Evolutionary conservation across 2,329 filamentous ascomycete genomes (phyloP), one percentile per base, ranked within the genome.

Genomic region (Fusarium beomiforme): DNA sequence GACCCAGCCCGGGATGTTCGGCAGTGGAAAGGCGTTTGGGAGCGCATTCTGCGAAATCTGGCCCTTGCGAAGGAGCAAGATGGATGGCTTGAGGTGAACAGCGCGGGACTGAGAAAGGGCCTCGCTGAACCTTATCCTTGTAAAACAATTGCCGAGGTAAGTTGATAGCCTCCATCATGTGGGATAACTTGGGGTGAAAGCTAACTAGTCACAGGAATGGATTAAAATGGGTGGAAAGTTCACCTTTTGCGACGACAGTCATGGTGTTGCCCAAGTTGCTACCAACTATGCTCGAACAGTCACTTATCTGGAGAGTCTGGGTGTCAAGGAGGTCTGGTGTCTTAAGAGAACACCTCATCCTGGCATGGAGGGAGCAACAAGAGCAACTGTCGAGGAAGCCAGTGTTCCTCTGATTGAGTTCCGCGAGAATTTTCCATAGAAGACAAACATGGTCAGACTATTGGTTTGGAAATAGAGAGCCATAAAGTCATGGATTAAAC

Each of bases 171-270:
- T 24, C 26, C 21, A 36, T 59, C 16, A 31, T 51, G 49, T 56
- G 49, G 31, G 10, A 37, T 17, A 33, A 21, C n/a, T 5, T 9
- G 6, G 24, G 19, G n/a, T 19, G 41, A 8, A 58, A 64, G 24
- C 51, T 66, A 9, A 67, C 64, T 44, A 14, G 11, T 37, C 10
- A 58, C 68, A 93, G 91, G 89, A 89, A 78, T 97, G 94, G 84
- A 78, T 94, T 58, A 82, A 81, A 11, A 86, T 93, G 75, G 91
- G 91, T 26, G 95, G 96, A 26, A 89, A 88, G 66, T 97, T 98
- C 81, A 97, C 94, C 57, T 87, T 99, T 75, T 97, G 93, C 10
- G 96, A 99, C 80, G 96, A 99, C 81, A 97, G 94, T 79, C 96
- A 99, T 83, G 93, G 93, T 41, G 88, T 94, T 64, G 92, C 88